A percentile compares a stretch with the other conserved stretches of the same genome.
Conservation (phyloP, 1,139 yeast genomes). For the Hansenula sp. region DNA sequence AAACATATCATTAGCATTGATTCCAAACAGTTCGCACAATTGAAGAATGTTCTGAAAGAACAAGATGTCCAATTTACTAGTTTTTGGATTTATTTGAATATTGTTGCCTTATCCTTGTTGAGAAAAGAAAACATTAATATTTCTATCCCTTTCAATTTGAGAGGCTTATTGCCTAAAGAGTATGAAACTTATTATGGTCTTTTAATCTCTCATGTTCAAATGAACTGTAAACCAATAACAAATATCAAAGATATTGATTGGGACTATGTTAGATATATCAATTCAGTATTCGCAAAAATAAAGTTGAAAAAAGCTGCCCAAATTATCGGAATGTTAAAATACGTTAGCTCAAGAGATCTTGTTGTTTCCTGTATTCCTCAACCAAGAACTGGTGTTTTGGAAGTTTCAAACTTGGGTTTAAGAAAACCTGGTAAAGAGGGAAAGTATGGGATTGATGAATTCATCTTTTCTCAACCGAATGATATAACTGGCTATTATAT, state of each 20-base stretch:
- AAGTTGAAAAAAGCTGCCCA: not conserved
- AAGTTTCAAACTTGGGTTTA: not conserved
- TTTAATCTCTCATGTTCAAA: slow-evolving; percentile 8
- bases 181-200: slow-evolving; percentile 11
- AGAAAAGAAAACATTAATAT: not conserved
- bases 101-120: slow-evolving; percentile 1
- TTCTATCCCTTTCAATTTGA: slow-evolving; percentile 13
- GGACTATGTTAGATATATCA: slow-evolving; percentile 5
- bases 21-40: not conserved
- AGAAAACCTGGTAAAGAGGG: not conserved
- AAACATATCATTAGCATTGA: not conserved
- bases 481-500: not conserved
- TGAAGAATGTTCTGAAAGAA: slow-evolving; percentile 6
- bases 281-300: not conserved
- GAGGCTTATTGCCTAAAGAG: slow-evolving; percentile 6
- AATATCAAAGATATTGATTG: not conserved
- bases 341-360: not conserved
- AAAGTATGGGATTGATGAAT: not conserved
- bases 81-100: slow-evolving; percentile 4
- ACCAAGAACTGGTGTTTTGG: not conserved
- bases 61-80: slow-evolving; percentile 13
- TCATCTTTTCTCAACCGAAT: slow-evolving; percentile 3
- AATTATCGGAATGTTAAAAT: not conserved
- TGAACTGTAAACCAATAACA: not conserved
- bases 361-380: not conserved